Base-by-base conservation (phyloP, 495 filamentous ascomycete genomes). In the Melanomma pulvis-pyrius region DNA sequence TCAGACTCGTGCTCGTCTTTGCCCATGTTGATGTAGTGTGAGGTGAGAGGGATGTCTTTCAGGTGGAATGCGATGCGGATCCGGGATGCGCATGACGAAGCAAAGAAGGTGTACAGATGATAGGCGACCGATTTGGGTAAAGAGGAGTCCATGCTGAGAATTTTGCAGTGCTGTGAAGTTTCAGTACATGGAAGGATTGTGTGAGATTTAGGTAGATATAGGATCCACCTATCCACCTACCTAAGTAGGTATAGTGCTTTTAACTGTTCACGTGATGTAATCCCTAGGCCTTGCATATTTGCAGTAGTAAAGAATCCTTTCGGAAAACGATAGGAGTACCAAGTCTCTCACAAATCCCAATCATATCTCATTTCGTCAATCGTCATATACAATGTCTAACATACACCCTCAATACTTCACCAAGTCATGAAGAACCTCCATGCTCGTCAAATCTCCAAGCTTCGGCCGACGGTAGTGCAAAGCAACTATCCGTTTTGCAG, bases 1-100 rank as follows among this genome's bases (percentile, higher is more conserved):
- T 36, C 32, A 36, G 32, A 36, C 32, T 36, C 32, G 15, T 64
- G 61, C 19, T 82, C 80, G 61, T 71, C 67, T 58, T 78, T 74
- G 34, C 81, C 73, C 11, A 86, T 79, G 71, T 82, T 77, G 67
- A 83, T 74, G 63, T 76, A 75, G 61, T 78, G 69, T 13, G 76
- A 67, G 28, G 65, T 76, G 72, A 77, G 81, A 19, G 75, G 73
- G 58, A 84, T 74, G 32, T 66, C 63, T 68, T 83, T 83, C 25
- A 82, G 75, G 54, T 79, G 61, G 0, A 82, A 76, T 21, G 81
- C 82, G 65, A 82, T 84, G 39, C 82, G 82, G 4, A 86, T 71
- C 12, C 82, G 78, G 13, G 79, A 82, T n/a, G 82, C 79, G 75
- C 81, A 84, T 53, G 82, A 83, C 49, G 82, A 84, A 51, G 82